Evolutionary conservation across 441 rosid species (phyloP).

Genomic region (Pelargonium cotyledonis): DNA sequence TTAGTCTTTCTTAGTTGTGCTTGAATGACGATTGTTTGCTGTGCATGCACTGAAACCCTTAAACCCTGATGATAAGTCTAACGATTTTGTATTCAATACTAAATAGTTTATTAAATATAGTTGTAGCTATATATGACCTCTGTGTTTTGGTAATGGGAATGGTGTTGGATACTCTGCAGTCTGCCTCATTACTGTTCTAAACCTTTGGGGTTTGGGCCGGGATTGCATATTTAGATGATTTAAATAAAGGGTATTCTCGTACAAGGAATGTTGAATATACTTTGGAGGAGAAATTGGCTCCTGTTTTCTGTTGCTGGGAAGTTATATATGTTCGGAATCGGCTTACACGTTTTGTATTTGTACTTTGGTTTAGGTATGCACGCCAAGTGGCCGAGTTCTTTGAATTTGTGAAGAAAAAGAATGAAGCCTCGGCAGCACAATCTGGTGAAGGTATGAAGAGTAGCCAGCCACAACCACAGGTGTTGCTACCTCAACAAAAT

Average conservation of each 20-base stretch:
- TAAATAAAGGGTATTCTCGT: too few relatives aligned
- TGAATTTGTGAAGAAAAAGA: constrained; percentile 27
- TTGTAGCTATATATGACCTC: neutral
- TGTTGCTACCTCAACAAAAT: constrained; percentile 2
- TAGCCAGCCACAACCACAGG: neutral
- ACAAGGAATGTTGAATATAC: too few relatives aligned
- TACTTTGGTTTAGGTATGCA: neutral
- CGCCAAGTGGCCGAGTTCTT: constrained; percentile 15
- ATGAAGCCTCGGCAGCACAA: constrained; percentile 13
- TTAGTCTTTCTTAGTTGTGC: neutral
- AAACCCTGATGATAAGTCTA: neutral
- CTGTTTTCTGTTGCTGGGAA: neutral
- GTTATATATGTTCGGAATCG: neutral
- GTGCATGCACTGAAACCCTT: neutral
- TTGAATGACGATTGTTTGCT: neutral
- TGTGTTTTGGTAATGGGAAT: neutral
- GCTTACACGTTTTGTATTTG: neutral
- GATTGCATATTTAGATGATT: too few relatives aligned
- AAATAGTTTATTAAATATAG: too few relatives aligned
- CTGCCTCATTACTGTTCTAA: too few relatives aligned
- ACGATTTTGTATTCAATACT: too few relatives aligned
- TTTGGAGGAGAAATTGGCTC: neutral
- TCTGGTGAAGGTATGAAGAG: neutral
- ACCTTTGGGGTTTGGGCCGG: too few relatives aligned
- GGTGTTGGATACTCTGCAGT: neutral